Base-by-base conservation (phyloP, 768 basidiomycete species). In the Suillus ampliporus region DNA sequence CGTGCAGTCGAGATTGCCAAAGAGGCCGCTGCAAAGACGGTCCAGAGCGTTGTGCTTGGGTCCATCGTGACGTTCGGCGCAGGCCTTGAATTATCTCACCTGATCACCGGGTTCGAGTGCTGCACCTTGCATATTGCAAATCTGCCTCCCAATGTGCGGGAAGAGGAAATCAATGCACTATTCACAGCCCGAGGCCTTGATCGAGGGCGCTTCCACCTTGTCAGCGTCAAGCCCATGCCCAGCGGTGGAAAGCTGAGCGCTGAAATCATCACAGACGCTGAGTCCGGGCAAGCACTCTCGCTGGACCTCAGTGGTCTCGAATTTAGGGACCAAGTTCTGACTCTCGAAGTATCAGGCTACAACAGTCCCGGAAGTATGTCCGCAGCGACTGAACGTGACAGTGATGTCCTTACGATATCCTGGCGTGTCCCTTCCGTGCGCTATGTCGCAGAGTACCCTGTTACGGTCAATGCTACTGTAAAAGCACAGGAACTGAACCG, bases 81-180 rank as follows among this genome's bases (percentile, higher is more conserved):
- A 3, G 87, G 87, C 6, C 68, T 85, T 40, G 73, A 79, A n/a
- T 74, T 88, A 43, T 72, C 71, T 43, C 69, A 75, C 37, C 64
- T 86, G 35, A 69, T 84, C 31, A 76, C 81, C 19, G 85, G 84
- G 5, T 87, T 85, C 64, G 84, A 88, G 46, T 79, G 82, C 7
- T 84, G 82, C 66, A 77, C 77, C 11, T 69, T 88, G 28, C 79
- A 70, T 2, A 72, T 88, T 51, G 76, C 73, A 57, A 81, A 81
- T 60, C 74, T 88, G 34, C 83, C 86, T 0, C 50, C 61, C 23
- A 72, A 82, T 40, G 76, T 77, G 3, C 79, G 71, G 47, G 69
- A 68, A 5, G 64, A 71, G 4, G 83, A 86, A 47, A 71, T 88
- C 14, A 72, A 61, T 6, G 73, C 75, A 0, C 71, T 87, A 10